These are phyloP conservation scores for Rhodotorula sp. DNA, from an alignment of 1,284 basidiomycete species.

Conservation along the genomic window DNA sequence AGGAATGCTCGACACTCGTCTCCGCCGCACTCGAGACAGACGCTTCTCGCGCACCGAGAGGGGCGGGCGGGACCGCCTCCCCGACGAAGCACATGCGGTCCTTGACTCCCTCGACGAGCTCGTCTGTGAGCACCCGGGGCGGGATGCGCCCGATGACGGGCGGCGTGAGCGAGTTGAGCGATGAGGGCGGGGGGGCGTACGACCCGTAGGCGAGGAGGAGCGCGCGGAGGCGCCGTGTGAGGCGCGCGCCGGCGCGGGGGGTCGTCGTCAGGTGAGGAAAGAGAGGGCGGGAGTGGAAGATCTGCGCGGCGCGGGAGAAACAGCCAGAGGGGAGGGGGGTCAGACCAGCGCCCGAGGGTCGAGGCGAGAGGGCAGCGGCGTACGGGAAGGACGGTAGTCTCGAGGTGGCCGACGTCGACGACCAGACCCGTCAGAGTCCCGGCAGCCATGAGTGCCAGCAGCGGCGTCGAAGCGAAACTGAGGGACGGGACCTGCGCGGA, in stretches of 20 bases:
- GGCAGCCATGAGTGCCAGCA: slow-evolving; percentile 77
- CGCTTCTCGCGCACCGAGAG: neutral
- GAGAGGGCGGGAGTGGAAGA: slow-evolving; percentile 81
- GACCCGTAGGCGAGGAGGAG: slow-evolving; percentile 76
- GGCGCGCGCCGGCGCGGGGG: slow-evolving; percentile 72
- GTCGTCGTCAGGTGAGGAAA: slow-evolving; percentile 77
- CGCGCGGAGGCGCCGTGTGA: slow-evolving; percentile 72
- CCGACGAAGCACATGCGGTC: slow-evolving; percentile 74
- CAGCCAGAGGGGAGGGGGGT: too few species aligned
- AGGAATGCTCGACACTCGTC: slow-evolving; percentile 14
- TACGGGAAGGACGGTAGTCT: slow-evolving; percentile 84
- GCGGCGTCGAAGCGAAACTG: slow-evolving; percentile 83
- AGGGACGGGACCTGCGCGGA: slow-evolving; percentile 75
- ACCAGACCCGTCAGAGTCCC: slow-evolving; percentile 91
- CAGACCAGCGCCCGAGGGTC: neutral
- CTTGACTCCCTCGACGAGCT: slow-evolving; percentile 78
- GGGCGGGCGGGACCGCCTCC: neutral
- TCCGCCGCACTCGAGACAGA: neutral
- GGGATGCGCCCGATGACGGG: slow-evolving; percentile 67
- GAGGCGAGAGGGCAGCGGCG: neutral
- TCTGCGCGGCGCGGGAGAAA: slow-evolving; percentile 63
- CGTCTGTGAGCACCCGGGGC: slow-evolving; percentile 69
- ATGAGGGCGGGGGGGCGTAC: slow-evolving; percentile 67
- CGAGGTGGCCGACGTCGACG: slow-evolving; percentile 85
- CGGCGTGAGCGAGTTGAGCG: slow-evolving; percentile 51